Conservation (phyloP, 1,139 yeast species). For the Sugiyamaella sp. region DNA sequence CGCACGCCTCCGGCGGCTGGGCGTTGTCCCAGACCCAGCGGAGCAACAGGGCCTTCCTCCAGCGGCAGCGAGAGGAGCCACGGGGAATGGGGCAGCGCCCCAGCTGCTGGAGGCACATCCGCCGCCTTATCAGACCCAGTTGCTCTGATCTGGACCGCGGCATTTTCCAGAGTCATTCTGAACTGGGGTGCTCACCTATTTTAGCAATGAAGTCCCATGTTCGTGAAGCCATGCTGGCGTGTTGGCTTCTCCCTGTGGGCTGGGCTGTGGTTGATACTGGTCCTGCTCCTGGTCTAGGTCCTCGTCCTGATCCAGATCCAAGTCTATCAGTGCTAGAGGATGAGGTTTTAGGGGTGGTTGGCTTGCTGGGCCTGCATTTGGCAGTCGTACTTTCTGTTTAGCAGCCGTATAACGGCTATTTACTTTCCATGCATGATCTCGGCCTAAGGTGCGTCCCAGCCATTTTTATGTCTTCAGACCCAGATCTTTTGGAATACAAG, state of each 20-base stretch:
- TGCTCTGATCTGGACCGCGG: background rate
- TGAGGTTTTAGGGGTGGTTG: background rate
- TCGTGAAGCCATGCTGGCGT: constrained; percentile 5
- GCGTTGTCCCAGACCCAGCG: too few species aligned
- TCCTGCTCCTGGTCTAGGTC: too few species aligned
- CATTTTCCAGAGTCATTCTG: background rate
- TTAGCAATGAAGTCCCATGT: constrained; percentile 36
- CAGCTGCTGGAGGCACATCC: background rate
- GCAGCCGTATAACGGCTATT: background rate
- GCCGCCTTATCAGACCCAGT: background rate
- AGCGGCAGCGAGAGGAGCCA: background rate
- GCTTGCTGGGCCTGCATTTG: background rate
- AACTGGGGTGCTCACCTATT: constrained; percentile 25
- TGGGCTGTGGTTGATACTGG: too few species aligned
- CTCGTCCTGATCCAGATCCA: background rate
- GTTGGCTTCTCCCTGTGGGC: background rate
- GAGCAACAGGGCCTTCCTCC: too few species aligned
- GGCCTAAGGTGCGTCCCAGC: too few species aligned
- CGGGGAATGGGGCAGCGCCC: background rate
- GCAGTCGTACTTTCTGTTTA: background rate
- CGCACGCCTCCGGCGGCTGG: too few species aligned
- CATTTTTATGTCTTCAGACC: too few species aligned
- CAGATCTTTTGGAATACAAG: too few species aligned
- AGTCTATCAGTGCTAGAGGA: background rate
- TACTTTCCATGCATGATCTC: too few species aligned